These are phyloP conservation scores for Alternaria conjuncta DNA, from an alignment of 2,329 filamentous ascomycete species.

Conservation along the genomic window DNA sequence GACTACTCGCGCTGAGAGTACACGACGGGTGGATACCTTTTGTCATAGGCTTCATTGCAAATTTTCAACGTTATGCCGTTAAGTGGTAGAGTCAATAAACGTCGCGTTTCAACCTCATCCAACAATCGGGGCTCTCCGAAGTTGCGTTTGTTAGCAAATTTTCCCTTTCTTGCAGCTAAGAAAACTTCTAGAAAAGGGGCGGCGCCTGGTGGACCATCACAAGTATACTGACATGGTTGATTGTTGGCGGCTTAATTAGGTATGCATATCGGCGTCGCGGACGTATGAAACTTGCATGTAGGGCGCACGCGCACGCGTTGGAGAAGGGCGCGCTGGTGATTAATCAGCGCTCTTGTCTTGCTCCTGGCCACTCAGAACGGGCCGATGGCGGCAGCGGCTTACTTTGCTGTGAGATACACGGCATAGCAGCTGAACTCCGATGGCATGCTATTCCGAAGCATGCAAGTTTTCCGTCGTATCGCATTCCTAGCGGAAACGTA, in stretches of 20 bases:
- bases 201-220: background rate
- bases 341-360: slow-evolving; percentile 14
- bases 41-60: slow-evolving; percentile 29
- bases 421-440: background rate
- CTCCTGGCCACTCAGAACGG: slow-evolving; percentile 19
- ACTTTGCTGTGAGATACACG: slow-evolving; percentile 1
- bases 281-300: slow-evolving; percentile 9
- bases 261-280: slow-evolving; percentile 4
- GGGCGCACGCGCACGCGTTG: slow-evolving; percentile 14
- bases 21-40: slow-evolving; percentile 29
- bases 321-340: slow-evolving; percentile 26
- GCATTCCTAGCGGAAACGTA: background rate
- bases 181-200: background rate
- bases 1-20: slow-evolving; percentile 12
- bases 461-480: background rate
- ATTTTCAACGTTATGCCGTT: slow-evolving; percentile 31
- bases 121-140: slow-evolving; percentile 22
- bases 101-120: slow-evolving; percentile 7
- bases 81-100: slow-evolving; percentile 29
- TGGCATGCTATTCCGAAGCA: background rate
- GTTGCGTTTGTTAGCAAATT: slow-evolving; percentile 13
- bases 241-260: background rate
- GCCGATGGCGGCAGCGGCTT: slow-evolving; percentile 17
- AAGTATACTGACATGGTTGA: background rate
- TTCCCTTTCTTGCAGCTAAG: slow-evolving; percentile 1